These are phyloP conservation scores for Laguncularia racemosa DNA, from an alignment of 345 rosid species.

Conservation along the genomic window DNA sequence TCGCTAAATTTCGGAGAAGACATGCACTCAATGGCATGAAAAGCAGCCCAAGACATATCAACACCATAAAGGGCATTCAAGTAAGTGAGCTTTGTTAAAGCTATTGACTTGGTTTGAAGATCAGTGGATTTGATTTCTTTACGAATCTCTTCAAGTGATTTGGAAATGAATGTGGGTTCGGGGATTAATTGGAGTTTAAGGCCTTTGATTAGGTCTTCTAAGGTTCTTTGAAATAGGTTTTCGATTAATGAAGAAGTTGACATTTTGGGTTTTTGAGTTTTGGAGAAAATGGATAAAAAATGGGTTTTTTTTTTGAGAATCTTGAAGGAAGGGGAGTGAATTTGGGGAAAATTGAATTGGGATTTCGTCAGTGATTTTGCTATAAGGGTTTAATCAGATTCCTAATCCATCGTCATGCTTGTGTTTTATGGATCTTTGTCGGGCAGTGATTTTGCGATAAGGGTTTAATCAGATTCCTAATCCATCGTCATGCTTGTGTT, in stretches of 20 bases:
- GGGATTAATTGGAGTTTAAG: slow-evolving; percentile 53
- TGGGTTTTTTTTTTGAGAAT: no score
- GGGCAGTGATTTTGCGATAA: no score
- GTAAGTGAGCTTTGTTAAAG: slow-evolving; percentile 81
- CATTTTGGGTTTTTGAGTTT: slow-evolving; percentile 21
- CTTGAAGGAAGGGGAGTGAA: no score
- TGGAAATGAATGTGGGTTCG: slow-evolving; percentile 58
- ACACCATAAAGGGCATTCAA: slow-evolving; percentile 60
- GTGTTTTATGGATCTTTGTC: no score
- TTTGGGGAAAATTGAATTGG: no score
- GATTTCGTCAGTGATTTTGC: no score
- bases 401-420: no score
- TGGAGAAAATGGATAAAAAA: neutral
- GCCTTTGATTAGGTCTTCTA: slow-evolving; percentile 83
- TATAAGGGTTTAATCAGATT: no score
- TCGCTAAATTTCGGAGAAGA: slow-evolving; percentile 67
- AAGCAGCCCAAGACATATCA: slow-evolving; percentile 89
- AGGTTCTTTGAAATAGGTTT: slow-evolving; percentile 73
- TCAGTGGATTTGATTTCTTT: slow-evolving; percentile 85
- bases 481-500: no score
- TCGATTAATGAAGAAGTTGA: slow-evolving; percentile 76
- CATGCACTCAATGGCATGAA: slow-evolving; percentile 80
- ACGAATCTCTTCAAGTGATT: slow-evolving; percentile 72
- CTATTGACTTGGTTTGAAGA: slow-evolving; percentile 70
- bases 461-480: no score